Base-by-base conservation (phyloP, 2,329 filamentous ascomycete genomes). In the Cryphonectria radicalis region DNA sequence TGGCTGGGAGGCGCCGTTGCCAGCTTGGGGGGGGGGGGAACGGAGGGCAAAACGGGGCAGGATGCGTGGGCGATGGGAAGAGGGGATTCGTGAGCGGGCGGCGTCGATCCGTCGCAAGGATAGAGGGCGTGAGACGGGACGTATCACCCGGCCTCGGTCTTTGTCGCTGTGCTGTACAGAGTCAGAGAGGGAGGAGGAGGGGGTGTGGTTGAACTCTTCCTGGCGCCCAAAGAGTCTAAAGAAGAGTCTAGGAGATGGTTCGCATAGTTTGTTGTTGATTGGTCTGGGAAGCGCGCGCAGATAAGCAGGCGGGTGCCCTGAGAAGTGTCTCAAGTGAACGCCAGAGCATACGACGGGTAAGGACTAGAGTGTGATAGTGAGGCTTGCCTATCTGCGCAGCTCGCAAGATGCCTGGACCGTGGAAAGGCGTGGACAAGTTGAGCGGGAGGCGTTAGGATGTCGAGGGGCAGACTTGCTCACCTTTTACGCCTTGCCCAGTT, bases 381-480 rank as follows among this genome's bases (percentile, higher is more conserved):
- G 40, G 32, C n/a, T 28, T 63, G 43, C 57, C 25, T 63, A 25
- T 32, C 67, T 40, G 42, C 25, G 57, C 40, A 59, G 40, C 17
- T 60, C 40, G 57, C 57, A 22, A 35, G 53, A 37, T 67, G 53
- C 42, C 25, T 42, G 22, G 37, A 22, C 42, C 37, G 6, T 46
- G 40, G 37, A 42, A 32, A 32, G 8, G 37, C 62, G 40, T 64
- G n/a, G 35, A 43, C 37, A 14, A 40, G 42, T 19, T 14, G n/a
- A 17, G 42, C 46, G 55, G 37, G 53, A 46, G 66, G 66, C 55
- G 57, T 46, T 67, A 40, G 55, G 66, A 67, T 32, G 66, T 67
- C 55, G 66, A 67, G 66, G 66, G 66, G 66, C 66, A 62, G 66
- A 67, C 63, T 19, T 65, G 63, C 63, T 50, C 63, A n/a, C 46